Conservation (phyloP, 2,329 filamentous ascomycete genomes). For the Fonsecaea pugnacius region DNA sequence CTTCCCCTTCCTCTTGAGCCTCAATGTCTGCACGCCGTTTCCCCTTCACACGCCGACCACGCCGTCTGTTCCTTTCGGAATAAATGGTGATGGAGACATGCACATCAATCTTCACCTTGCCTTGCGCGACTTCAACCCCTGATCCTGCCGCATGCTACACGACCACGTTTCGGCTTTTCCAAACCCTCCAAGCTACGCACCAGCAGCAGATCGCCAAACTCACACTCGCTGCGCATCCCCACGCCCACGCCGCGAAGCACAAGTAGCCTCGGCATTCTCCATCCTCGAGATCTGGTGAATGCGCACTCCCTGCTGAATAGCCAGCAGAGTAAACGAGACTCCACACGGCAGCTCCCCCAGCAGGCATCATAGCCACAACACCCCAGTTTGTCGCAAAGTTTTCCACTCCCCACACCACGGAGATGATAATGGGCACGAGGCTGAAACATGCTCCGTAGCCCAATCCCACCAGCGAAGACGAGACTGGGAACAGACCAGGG, state of each 20-base stretch:
- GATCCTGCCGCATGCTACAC: slow-evolving; percentile 48
- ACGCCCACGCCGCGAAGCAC: slow-evolving; percentile 91
- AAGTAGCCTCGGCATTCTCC: slow-evolving; percentile 77
- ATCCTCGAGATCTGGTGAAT: slow-evolving; percentile 39
- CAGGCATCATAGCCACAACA: slow-evolving; percentile 89
- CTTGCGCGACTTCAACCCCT: neutral
- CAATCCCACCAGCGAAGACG: slow-evolving; percentile 81
- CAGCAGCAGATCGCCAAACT: slow-evolving; percentile 76
- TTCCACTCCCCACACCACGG: slow-evolving; percentile 97
- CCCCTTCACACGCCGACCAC: neutral
- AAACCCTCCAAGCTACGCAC: slow-evolving; percentile 82
- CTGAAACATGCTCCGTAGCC: slow-evolving; percentile 93
- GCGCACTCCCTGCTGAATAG: slow-evolving; percentile 44
- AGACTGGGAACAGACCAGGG: slow-evolving; percentile 79
- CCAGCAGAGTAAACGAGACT: slow-evolving; percentile 76
- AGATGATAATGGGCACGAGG: slow-evolving; percentile 86
- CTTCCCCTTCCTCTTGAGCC: neutral
- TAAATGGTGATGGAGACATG: slow-evolving; percentile 12
- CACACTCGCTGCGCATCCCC: slow-evolving; percentile 70
- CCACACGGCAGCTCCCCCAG: slow-evolving; percentile 86
- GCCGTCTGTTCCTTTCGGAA: neutral
- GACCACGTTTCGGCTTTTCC: slow-evolving; percentile 75
- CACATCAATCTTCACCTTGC: slow-evolving; percentile 12
- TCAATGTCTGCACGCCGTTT: neutral
- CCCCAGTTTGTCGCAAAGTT: slow-evolving; percentile 99